Conservation (phyloP, 2,329 filamentous ascomycete genomes). For the Zasmidium citrigriseum region DNA sequence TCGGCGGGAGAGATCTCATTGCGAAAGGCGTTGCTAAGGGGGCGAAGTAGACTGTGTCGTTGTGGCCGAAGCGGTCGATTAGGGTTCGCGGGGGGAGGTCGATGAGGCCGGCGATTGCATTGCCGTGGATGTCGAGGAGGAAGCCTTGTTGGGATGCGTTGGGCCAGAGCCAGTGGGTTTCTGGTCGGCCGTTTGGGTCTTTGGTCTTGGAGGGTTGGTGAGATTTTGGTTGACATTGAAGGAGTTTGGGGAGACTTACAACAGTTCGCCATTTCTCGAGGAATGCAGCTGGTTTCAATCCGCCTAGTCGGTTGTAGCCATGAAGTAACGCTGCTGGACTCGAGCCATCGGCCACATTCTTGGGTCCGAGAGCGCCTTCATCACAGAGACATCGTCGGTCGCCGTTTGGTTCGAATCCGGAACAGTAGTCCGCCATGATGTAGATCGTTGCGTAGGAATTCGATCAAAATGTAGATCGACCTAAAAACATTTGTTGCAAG, state of each 20-base stretch:
- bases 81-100: background rate
- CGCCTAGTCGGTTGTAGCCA: background rate
- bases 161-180: slow-evolving; percentile 3
- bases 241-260: background rate
- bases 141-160: background rate
- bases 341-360: background rate
- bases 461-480: too few species aligned
- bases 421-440: background rate
- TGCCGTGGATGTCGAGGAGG: background rate
- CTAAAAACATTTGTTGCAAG: too few species aligned
- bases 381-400: background rate
- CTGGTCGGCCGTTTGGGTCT: background rate
- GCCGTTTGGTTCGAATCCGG: background rate
- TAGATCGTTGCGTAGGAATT: too few species aligned
- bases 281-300: background rate
- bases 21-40: slow-evolving; percentile 3
- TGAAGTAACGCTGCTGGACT: slow-evolving; percentile 3
- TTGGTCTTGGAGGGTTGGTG: background rate
- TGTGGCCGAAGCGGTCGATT: slow-evolving; percentile 5
- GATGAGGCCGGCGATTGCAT: background rate
- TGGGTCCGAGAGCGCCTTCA: background rate
- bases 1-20: slow-evolving; percentile 2
- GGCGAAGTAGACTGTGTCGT: slow-evolving; percentile 5
- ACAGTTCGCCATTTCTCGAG: background rate
- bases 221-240: background rate